These are phyloP conservation scores for Magnusiomyces ingens DNA, from an alignment of 1,139 yeast species.

Conservation along the genomic window DNA sequence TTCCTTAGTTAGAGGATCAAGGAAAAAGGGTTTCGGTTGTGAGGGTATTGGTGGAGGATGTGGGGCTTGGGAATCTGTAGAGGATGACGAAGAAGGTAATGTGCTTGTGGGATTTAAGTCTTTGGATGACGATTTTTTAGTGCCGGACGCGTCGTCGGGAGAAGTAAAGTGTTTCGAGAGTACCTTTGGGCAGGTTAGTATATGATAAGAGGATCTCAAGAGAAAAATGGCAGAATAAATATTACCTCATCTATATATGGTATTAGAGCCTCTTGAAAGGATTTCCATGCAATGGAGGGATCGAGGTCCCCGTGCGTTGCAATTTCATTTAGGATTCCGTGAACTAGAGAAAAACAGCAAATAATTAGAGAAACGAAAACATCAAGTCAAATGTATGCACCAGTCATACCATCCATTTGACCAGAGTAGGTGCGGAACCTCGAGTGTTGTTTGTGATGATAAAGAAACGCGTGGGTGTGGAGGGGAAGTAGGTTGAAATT, in stretches of 20 bases:
- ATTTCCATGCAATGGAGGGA: background rate
- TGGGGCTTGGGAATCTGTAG: too few species aligned
- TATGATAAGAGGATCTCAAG: background rate
- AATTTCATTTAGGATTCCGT: background rate
- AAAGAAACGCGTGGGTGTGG: too few species aligned
- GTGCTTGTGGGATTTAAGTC: too few species aligned
- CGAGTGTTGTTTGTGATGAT: too few species aligned
- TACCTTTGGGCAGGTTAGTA: background rate
- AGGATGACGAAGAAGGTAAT: too few species aligned
- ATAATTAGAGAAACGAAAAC: background rate
- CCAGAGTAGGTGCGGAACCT: too few species aligned
- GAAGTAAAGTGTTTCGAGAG: background rate
- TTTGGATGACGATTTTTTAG: background rate
- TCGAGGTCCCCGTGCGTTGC: slow-evolving; percentile 1
- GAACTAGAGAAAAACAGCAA: background rate
- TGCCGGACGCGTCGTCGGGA: background rate
- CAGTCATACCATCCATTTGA: too few species aligned
- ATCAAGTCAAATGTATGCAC: background rate
- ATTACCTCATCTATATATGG: slow-evolving; percentile 3
- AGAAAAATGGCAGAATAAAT: background rate
- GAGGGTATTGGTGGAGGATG: background rate
- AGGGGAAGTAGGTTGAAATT: too few species aligned
- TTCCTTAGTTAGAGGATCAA: slow-evolving; percentile 25
- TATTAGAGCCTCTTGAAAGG: background rate
- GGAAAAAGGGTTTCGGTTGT: slow-evolving; percentile 1